phyloP scores from a whole-genome alignment of 1,284 basidiomycete species.

The Pseudozyma sp. region DNA sequence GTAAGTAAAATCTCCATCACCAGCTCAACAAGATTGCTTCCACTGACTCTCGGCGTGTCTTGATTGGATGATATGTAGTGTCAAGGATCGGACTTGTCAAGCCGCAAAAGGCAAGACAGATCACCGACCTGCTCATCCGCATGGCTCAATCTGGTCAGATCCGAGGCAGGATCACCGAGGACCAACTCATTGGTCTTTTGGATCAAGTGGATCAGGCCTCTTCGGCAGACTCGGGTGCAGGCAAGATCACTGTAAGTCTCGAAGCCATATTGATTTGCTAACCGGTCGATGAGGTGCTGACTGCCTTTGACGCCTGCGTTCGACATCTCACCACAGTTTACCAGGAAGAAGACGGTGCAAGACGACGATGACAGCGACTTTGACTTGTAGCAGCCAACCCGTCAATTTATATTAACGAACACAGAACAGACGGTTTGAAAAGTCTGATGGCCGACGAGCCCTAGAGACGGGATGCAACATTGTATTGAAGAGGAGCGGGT shows the following conservation, averaged over 20 bases:
- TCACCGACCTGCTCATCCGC: slow-evolving; percentile 84
- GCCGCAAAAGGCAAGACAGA: slow-evolving; percentile 84
- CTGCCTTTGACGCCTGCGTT: not conserved
- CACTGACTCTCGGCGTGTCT: not conserved
- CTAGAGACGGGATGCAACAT: too few relatives aligned
- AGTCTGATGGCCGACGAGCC: too few relatives aligned
- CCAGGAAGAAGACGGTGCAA: slow-evolving; percentile 49
- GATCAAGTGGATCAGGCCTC: slow-evolving; percentile 81
- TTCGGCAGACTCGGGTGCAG: slow-evolving; percentile 24
- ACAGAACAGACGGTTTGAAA: too few relatives aligned
- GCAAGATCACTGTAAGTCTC: slow-evolving; percentile 64
- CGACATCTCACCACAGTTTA: slow-evolving; percentile 24
- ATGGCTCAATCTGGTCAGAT: slow-evolving; percentile 96
- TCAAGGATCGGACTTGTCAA: slow-evolving; percentile 93
- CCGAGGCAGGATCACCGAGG: slow-evolving; percentile 84
- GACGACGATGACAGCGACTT: slow-evolving; percentile 60
- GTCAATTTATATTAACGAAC: too few relatives aligned
- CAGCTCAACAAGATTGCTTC: slow-evolving; percentile 3
- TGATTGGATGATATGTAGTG: slow-evolving; percentile 71
- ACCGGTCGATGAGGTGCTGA: not conserved
- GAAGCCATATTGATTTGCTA: too few relatives aligned
- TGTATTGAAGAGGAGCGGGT: not conserved
- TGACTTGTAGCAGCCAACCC: slow-evolving; percentile 34
- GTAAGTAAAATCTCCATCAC: slow-evolving; percentile 73
- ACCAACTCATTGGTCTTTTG: slow-evolving; percentile 87